Base-by-base conservation (phyloP, 2,329 filamentous ascomycete genomes). In the Phaeosphaeria sp. region DNA sequence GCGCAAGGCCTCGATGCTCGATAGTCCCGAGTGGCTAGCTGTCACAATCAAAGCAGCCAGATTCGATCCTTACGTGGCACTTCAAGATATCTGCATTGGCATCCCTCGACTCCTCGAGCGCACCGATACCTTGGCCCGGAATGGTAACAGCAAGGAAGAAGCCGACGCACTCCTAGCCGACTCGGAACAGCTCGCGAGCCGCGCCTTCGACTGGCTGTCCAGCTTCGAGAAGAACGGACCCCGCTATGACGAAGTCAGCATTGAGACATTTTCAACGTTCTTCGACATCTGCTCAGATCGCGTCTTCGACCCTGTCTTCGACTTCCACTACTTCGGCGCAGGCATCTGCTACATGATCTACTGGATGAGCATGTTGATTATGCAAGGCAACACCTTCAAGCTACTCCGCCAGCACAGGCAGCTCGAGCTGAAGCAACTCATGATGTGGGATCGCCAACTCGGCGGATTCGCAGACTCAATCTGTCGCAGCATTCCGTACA, bases 291-390 rank as follows among this genome's bases (percentile, higher is more conserved):
- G 67, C 48, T 24, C 64, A 5, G 71, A 75, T 51, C 59, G 45
- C 8, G 56, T 69, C 1, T 77, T 71, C 58, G 65, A 72, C 44
- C 64, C 62, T 1, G 72, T 73, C 1, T 74, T 70, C 58, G 57
- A 68, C 18, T 77, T 76, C 56, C 62, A 70, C 46, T 69, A 69
- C 51, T 75, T 74, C 27, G 66, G 67, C 49, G 66, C 69, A 1
- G 70, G 69, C 8, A 75, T 74, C 42, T 75, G 71, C 52, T 75
- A 74, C 55, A 60, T 74, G 42, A 72, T 74, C 39, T 76, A 74
- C 62, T 76, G 72, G 70, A 75, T 74, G 71, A 70, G 66, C 56
- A 74, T 76, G 71, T 57, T 76, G 7, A 73, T 77, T 49, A 50
- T 76, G 55, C 73, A 72, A 51, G 69, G 69, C 44, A 76, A 75